phyloP scores from a whole-genome alignment of 305 asterid genomes.

The Lippia alba region DNA sequence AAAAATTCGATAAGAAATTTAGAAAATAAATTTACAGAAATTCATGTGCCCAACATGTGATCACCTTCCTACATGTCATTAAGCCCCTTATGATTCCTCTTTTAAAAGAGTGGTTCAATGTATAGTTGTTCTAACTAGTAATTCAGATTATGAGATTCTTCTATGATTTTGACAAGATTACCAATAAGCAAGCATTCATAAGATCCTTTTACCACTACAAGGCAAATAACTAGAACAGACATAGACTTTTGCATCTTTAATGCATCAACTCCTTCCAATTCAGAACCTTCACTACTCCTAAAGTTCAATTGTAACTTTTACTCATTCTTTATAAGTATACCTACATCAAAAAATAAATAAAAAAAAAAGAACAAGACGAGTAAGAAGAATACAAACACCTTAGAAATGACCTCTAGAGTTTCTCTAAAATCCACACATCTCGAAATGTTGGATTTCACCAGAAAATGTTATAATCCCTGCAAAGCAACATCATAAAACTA shows the following conservation, averaged over 20 bases:
- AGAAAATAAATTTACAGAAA: no score
- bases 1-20: no score
- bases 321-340: not conserved
- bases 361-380: constrained; percentile 4
- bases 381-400: constrained; percentile 43
- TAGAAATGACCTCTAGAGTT: constrained; percentile 83
- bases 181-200: not conserved
- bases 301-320: not conserved
- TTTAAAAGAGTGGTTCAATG: no score
- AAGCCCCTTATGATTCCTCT: no score
- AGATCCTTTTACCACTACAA: not conserved
- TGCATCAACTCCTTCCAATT: not conserved
- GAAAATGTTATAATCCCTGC: constrained; percentile 77
- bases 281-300: not conserved
- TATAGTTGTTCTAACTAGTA: not conserved
- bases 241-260: not conserved
- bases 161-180: no score
- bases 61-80: no score
- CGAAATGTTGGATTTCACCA: constrained; percentile 72
- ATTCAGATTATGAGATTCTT: not conserved
- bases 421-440: constrained; percentile 83
- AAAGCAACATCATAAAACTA: constrained; percentile 11
- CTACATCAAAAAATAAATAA: not conserved
- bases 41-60: no score
- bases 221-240: not conserved